phyloP scores from a whole-genome alignment of 495 filamentous ascomycete species.

The Penicillium chermesinum region DNA sequence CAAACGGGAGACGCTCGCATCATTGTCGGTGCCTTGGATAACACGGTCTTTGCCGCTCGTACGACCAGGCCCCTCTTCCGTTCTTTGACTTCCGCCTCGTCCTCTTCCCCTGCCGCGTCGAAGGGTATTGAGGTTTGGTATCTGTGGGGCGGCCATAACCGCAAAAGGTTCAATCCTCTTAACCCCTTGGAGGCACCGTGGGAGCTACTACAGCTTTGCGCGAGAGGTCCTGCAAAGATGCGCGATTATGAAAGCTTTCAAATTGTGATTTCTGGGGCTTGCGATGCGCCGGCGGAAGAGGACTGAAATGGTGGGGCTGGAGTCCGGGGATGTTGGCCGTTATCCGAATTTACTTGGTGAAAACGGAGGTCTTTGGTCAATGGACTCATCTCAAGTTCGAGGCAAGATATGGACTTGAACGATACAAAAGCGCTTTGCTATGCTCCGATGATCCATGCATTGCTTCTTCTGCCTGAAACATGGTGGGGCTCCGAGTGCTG shows the following conservation, averaged over 20 bases:
- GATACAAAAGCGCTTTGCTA: no score
- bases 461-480: no score
- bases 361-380: no score
- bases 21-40: conserved; percentile 85
- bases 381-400: no score
- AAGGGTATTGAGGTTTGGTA: conserved; percentile 70
- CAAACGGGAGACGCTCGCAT: conserved; percentile 81
- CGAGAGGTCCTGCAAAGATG: no score
- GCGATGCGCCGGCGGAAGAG: background rate
- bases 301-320: background rate
- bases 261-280: background rate
- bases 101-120: conserved; percentile 49
- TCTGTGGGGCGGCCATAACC: conserved; percentile 64
- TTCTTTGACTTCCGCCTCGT: conserved; percentile 24
- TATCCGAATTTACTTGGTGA: no score
- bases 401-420: no score
- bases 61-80: conserved; percentile 21
- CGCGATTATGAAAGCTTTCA: conserved; percentile 1
- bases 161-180: no score
- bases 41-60: conserved; percentile 48
- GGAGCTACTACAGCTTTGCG: no score
- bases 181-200: no score
- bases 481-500: no score
- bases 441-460: no score
- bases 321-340: background rate